Conservation (phyloP, 192 early-diverging fungal species). For the Backusella macrospora region DNA sequence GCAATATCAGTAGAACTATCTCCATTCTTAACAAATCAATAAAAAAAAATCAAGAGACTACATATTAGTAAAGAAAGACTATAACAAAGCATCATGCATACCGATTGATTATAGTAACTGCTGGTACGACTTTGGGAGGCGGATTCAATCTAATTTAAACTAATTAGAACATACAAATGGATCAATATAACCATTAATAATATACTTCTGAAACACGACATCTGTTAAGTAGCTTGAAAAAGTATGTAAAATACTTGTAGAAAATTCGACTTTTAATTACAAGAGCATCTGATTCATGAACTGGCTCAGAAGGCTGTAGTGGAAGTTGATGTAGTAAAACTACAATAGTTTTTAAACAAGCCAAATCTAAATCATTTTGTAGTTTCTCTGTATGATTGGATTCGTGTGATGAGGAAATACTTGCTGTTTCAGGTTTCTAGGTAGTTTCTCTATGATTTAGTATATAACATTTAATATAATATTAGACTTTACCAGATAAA, state of each 20-base stretch:
- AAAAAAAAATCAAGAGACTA: background rate
- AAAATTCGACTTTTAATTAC: conserved; percentile 67
- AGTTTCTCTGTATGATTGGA: conserved; percentile 54
- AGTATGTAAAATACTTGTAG: conserved; percentile 75
- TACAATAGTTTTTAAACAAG: conserved; percentile 76
- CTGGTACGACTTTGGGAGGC: background rate
- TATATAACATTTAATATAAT: background rate
- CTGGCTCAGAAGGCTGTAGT: conserved; percentile 60
- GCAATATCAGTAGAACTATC: conserved; percentile 50
- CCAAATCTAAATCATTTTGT: conserved; percentile 72
- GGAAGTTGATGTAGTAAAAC: conserved; percentile 68
- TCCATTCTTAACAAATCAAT: conserved; percentile 39
- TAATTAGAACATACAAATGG: conserved; percentile 28
- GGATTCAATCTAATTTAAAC: conserved; percentile 24
- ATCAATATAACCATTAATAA: background rate
- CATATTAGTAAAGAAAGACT: background rate
- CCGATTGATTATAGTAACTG: background rate
- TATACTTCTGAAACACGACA: conserved; percentile 60
- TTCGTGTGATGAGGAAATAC: background rate
- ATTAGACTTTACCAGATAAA: conserved; percentile 39
- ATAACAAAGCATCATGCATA: background rate
- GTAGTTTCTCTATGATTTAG: background rate
- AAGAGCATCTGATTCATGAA: conserved; percentile 56
- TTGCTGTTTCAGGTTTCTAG: conserved; percentile 30
- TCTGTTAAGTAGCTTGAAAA: conserved; percentile 69